phyloP scores from a whole-genome alignment of 306 rosid genomes.

The Heteromeles arbutifolia region DNA sequence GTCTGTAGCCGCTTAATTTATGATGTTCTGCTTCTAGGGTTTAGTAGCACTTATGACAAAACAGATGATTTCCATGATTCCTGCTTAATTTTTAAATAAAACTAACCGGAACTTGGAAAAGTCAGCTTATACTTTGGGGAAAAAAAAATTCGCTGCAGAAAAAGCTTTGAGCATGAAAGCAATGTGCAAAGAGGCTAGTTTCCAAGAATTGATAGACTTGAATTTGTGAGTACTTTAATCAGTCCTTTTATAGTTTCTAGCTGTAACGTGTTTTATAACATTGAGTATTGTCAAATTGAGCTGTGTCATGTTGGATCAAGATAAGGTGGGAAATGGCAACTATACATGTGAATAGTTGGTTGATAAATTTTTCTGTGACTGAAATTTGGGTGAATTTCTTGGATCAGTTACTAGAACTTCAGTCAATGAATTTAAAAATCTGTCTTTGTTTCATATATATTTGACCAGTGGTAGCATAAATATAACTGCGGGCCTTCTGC shows the following conservation, averaged over 20 bases:
- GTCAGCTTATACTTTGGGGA: too few species aligned
- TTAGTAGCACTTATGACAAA: too few species aligned
- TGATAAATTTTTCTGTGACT: not conserved
- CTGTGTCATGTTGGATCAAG: not conserved
- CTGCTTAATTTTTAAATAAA: too few species aligned
- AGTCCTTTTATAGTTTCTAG: not conserved
- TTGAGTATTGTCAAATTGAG: not conserved
- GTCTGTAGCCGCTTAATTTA: too few species aligned
- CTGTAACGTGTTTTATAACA: not conserved
- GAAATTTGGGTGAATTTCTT: not conserved
- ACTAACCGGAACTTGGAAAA: not conserved
- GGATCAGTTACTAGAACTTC: not conserved
- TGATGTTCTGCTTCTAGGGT: too few species aligned
- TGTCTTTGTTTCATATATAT: not conserved
- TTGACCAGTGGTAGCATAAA: slow-evolving; percentile 1
- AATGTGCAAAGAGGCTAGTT: not conserved
- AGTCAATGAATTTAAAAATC: not conserved
- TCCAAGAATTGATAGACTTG: not conserved
- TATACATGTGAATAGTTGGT: not conserved
- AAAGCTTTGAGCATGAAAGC: not conserved
- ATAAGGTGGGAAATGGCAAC: not conserved
- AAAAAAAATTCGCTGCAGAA: not conserved
- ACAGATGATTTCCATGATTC: not conserved
- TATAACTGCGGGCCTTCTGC: slow-evolving; percentile 3
- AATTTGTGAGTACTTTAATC: not conserved